Evolutionary conservation across 2,329 filamentous ascomycete genomes (phyloP), one percentile per base, ranked within the genome.

Genomic region (Gnomoniopsis smithogilvyi): DNA sequence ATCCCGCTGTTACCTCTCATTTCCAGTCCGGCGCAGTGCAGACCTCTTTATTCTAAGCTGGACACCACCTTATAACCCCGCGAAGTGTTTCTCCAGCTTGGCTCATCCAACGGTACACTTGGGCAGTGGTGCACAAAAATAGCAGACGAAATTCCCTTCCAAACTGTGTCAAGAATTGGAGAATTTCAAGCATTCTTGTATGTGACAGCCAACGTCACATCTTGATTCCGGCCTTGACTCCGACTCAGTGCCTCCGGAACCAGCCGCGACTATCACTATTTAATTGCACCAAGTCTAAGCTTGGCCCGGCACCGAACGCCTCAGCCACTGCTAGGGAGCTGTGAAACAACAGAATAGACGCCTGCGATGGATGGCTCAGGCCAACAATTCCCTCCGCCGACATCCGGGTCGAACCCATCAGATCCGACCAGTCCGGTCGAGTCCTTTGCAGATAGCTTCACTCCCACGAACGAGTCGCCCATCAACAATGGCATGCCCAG

Each of bases 371-470:
- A 62, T 33, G 54, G 41, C 53, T 34, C 50, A 26, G 60, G 50
- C 47, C 51, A 41, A 26, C 55, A 43, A n/a, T 57, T 54, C 19
- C 55, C 55, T 47, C 57, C 53, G n/a, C 43, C 53, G 7, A 56
- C 52, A 2, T 59, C 60, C 22, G 49, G 17, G n/a, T 62, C 59
- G 34, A 59, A 60, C 14, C 47, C 54, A 30, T 54, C 56, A 7
- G 54, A 59, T 19, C 61, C 61, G 60, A 55, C 51, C 36, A 69
- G 14, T 66, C 74, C 24, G 64, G 59, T 72, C 1, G 69, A 73
- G 26, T 62, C 68, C 70, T 58, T 70, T 69, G 7, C 63, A 69
- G 58, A 65, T 67, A 64, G 17, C 41, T 19, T 54, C 43, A 30
- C 58, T 7, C 51, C 59, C 12, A 47, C 43, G 14, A 46, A 54